Evolutionary conservation across 768 basidiomycete genomes (phyloP), one percentile per base, ranked within the genome.

Genomic region (Xerocomellus dryophilus): DNA sequence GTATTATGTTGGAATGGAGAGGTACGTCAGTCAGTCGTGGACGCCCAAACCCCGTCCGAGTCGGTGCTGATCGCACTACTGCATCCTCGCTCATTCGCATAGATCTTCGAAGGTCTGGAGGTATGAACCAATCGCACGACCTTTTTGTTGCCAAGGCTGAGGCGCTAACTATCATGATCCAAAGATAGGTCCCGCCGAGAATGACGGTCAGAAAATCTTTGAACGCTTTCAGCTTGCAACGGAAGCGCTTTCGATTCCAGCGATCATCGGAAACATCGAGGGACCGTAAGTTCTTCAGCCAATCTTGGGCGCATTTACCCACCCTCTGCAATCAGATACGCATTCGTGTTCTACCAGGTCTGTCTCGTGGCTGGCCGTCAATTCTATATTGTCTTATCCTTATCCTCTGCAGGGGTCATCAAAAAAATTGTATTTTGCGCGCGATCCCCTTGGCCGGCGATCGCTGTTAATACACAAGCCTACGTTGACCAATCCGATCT

Each of bases 1-100:
- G 64, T 90, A 4, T 69, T 94, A 25, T 92, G 90, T 63, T 94
- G 88, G 88, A 93, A 92, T 63, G 92, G 93, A 56, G 89, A 94
- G 75, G 90, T 85, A 43, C 43, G 70, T 70, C 15, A 21, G 47
- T 42, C n/a, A 5, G n/a, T n/a, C n/a, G n/a, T n/a, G n/a, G n/a
- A n/a, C n/a, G n/a, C n/a, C 8, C 32, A n/a, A 11, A 43, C 15
- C 10, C 25, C 39, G 47, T 38, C 18, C 3, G 18, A 36, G 36
- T 36, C 10, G 34, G 12, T 53, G 17, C 31, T 41, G 21, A 54
- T 48, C 20, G 7, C 31, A 45, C 38, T 18, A 21, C 12, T 18
- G 17, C 12, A 29, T 47, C 39, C 40, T 47, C 35, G 10, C n/a
- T 45, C 40, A 31, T 40, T 17, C 15, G 17, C 12, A 39, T 40